Percentiles rank a stretch among this genome's conserved stretches.
Conservation (phyloP, 148 eudicot species). For the Nepenthes mirabilis region DNA sequence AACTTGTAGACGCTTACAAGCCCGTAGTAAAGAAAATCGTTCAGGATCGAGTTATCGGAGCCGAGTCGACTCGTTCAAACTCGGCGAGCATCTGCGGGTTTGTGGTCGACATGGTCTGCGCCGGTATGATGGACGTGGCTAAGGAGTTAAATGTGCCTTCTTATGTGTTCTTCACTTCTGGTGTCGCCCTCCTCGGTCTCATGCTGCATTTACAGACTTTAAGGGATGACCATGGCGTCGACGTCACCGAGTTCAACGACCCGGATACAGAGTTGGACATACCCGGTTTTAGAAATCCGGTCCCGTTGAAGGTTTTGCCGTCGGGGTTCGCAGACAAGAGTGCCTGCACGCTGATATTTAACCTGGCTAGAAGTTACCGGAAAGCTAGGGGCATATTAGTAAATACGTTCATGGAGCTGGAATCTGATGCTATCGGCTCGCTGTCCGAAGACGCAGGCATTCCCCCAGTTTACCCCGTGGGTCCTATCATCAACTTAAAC, state of each 20-base stretch:
- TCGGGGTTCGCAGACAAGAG: neutral
- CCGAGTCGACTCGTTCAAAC: neutral
- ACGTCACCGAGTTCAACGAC: neutral
- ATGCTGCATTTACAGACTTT: slow-evolving; percentile 10
- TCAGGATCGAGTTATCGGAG: neutral
- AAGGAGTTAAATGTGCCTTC: slow-evolving; percentile 14
- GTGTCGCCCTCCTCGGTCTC: slow-evolving; percentile 7
- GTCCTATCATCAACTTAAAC: slow-evolving; percentile 3
- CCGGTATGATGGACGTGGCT: slow-evolving; percentile 14
- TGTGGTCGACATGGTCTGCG: slow-evolving; percentile 17
- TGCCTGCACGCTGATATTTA: neutral
- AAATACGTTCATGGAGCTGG: slow-evolving; percentile 12
- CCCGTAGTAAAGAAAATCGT: slow-evolving; percentile 13
- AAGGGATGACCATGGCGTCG: slow-evolving; percentile 9
- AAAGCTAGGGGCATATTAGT: neutral
- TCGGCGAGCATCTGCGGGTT: slow-evolving; percentile 9
- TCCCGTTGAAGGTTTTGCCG: neutral
- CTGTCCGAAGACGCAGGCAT: neutral
- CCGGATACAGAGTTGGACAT: slow-evolving; percentile 1
- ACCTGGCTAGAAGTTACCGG: neutral
- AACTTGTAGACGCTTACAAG: slow-evolving; percentile 6
- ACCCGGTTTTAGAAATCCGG: slow-evolving; percentile 13
- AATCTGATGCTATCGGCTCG: neutral
- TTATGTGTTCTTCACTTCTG: slow-evolving; percentile 17
- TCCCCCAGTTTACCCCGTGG: slow-evolving; percentile 5